A percentile compares a stretch with the other conserved stretches of the same genome.
phyloP scores from a whole-genome alignment of 163 green algal species.

The Chlamydomonas reinhardtii region DNA sequence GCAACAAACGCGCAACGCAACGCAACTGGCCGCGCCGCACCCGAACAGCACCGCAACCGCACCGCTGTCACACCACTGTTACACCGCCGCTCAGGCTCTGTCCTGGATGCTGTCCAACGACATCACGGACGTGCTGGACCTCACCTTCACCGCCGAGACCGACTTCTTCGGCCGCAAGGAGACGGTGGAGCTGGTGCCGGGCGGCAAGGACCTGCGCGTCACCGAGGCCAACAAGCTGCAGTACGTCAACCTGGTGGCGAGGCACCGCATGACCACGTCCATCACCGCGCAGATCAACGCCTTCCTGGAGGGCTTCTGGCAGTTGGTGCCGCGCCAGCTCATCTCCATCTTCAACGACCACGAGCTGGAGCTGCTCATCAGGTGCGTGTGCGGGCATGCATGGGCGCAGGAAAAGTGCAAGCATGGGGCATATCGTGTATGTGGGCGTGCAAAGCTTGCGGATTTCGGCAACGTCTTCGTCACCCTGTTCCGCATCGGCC shows the following conservation, averaged over 20 bases:
- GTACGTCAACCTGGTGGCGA: slow-evolving; percentile 96
- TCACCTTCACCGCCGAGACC: slow-evolving; percentile 95
- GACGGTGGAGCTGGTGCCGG: slow-evolving; percentile 69
- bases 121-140: slow-evolving; percentile 95
- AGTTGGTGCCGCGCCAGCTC: slow-evolving; percentile 92
- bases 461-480: too few relatives aligned
- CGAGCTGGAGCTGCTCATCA: slow-evolving; percentile 98
- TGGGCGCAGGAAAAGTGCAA: too few relatives aligned
- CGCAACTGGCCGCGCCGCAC: too few relatives aligned
- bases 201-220: slow-evolving; percentile 87
- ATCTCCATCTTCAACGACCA: slow-evolving; percentile 96
- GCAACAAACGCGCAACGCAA: too few relatives aligned
- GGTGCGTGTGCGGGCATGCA: background rate
- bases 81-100: slow-evolving; percentile 14
- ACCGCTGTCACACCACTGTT: too few relatives aligned
- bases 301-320: slow-evolving; percentile 93
- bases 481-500: too few relatives aligned
- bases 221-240: slow-evolving; percentile 95
- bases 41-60: too few relatives aligned
- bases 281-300: slow-evolving; percentile 78
- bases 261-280: slow-evolving; percentile 95
- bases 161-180: slow-evolving; percentile 93
- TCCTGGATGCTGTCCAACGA: slow-evolving; percentile 87
- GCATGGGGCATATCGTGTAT: too few relatives aligned
- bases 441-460: too few relatives aligned